Evolutionary conservation across 768 basidiomycete genomes (phyloP).

Genomic region (Lactarius indigo): DNA sequence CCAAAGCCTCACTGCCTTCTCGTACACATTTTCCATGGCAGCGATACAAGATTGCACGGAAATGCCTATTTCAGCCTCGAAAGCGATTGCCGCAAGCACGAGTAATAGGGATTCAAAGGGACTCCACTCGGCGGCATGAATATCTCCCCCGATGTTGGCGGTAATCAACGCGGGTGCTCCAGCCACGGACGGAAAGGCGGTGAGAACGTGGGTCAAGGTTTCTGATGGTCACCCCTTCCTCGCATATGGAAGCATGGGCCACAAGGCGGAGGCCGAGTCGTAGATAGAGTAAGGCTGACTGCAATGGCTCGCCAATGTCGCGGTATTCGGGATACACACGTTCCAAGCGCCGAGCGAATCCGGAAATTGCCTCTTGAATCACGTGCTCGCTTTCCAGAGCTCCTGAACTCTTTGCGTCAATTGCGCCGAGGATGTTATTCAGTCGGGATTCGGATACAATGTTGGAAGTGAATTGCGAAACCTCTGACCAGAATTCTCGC

Average conservation of each 20-base stretch:
- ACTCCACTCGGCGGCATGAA: slow-evolving; percentile 25
- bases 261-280: slow-evolving; percentile 69
- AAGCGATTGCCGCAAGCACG: slow-evolving; percentile 43
- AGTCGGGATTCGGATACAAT: slow-evolving; percentile 49
- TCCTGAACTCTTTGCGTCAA: slow-evolving; percentile 37
- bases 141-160: slow-evolving; percentile 30
- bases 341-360: slow-evolving; percentile 72
- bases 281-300: slow-evolving; percentile 59
- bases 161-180: slow-evolving; percentile 39
- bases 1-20: slow-evolving; percentile 79
- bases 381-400: slow-evolving; percentile 59
- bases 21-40: slow-evolving; percentile 52
- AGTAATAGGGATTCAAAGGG: slow-evolving; percentile 47
- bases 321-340: slow-evolving; percentile 62
- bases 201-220: slow-evolving; percentile 36
- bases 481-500: slow-evolving; percentile 69
- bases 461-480: slow-evolving; percentile 68
- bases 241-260: slow-evolving; percentile 26
- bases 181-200: slow-evolving; percentile 52
- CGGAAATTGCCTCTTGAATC: slow-evolving; percentile 72
- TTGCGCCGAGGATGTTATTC: slow-evolving; percentile 40
- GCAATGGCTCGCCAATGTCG: slow-evolving; percentile 69
- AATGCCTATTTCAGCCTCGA: slow-evolving; percentile 45
- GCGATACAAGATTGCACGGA: slow-evolving; percentile 32
- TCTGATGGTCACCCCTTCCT: slow-evolving; percentile 3